A percentile compares a stretch with the other conserved stretches of the same genome.
phyloP scores from a whole-genome alignment of 2,329 filamentous ascomycete genomes.

The Colletotrichum tamarilloi region DNA sequence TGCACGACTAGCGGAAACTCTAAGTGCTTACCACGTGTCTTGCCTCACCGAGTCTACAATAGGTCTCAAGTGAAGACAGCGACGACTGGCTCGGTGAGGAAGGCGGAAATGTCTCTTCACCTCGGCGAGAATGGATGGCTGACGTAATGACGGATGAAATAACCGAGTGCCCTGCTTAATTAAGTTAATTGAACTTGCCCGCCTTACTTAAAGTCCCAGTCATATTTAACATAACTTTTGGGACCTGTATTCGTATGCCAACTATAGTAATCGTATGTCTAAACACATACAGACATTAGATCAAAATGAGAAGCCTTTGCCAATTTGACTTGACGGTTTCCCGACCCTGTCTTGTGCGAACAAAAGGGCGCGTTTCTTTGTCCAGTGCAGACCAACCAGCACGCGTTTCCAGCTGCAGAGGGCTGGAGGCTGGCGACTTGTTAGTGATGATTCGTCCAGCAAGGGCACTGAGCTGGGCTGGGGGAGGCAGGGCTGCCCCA shows the following conservation, averaged over 20 bases:
- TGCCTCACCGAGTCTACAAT: no score
- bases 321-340: neutral
- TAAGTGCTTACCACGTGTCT: neutral
- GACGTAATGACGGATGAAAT: neutral
- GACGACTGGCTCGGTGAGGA: neutral
- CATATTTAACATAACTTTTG: neutral
- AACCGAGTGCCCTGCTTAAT: no score
- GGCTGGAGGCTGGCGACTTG: neutral
- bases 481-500: conserved; percentile 19
- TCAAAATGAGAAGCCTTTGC: neutral
- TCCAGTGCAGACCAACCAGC: conserved; percentile 9
- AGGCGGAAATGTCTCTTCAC: neutral
- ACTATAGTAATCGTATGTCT: neutral
- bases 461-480: conserved; percentile 14
- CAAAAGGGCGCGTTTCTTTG: conserved; percentile 27
- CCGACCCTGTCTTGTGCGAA: neutral
- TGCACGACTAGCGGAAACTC: conserved; percentile 6
- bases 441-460: conserved; percentile 20
- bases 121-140: neutral
- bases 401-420: conserved; percentile 15
- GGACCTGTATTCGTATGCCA: neutral
- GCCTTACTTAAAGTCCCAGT: no score
- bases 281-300: neutral
- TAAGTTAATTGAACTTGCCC: no score
- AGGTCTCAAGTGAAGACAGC: neutral